Conservation (phyloP, 2,329 filamentous ascomycete genomes). For the Epichloe sibirici region DNA sequence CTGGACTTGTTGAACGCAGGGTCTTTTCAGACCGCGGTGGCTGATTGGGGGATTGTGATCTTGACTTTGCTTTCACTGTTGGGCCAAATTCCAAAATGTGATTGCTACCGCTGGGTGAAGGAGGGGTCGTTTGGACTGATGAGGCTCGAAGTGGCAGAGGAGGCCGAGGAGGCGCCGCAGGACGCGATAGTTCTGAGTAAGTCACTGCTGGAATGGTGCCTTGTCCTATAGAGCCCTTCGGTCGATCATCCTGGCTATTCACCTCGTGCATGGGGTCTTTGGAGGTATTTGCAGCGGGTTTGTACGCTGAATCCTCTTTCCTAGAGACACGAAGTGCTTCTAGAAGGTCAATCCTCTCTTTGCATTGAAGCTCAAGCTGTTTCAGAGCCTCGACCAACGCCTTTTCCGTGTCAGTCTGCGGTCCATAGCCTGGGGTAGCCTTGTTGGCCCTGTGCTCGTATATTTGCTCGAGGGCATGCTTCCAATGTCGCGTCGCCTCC, state of each 20-base stretch:
- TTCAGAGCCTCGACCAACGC: constrained; percentile 70
- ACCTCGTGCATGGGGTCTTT: constrained; percentile 11
- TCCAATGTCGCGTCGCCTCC: constrained; percentile 87
- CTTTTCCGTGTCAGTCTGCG: constrained; percentile 71
- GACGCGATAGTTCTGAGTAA: constrained; percentile 71
- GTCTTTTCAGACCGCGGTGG: constrained; percentile 23
- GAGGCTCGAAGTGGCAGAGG: constrained; percentile 41
- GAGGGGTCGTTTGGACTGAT: constrained; percentile 32
- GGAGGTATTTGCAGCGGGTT: constrained; percentile 8
- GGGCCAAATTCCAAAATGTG: constrained; percentile 9
- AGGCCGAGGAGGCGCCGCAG: constrained; percentile 44
- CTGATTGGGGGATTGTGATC: constrained; percentile 21
- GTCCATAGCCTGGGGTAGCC: constrained; percentile 53
- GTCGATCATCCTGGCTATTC: constrained; percentile 10
- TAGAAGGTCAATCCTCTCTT: constrained; percentile 81
- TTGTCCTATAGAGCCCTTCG: constrained; percentile 57
- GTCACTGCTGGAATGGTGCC: constrained; percentile 71
- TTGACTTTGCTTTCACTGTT: constrained; percentile 12
- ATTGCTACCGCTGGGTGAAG: constrained; percentile 15
- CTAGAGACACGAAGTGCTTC: constrained; percentile 64
- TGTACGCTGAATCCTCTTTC: constrained; percentile 20
- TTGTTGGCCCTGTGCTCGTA: constrained; percentile 73
- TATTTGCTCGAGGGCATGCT: constrained; percentile 75
- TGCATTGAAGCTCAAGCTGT: constrained; percentile 80
- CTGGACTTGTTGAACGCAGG: constrained; percentile 42